Conservation (phyloP, 192 early-diverging fungal genomes). For the Polychytrium aggregatum region DNA sequence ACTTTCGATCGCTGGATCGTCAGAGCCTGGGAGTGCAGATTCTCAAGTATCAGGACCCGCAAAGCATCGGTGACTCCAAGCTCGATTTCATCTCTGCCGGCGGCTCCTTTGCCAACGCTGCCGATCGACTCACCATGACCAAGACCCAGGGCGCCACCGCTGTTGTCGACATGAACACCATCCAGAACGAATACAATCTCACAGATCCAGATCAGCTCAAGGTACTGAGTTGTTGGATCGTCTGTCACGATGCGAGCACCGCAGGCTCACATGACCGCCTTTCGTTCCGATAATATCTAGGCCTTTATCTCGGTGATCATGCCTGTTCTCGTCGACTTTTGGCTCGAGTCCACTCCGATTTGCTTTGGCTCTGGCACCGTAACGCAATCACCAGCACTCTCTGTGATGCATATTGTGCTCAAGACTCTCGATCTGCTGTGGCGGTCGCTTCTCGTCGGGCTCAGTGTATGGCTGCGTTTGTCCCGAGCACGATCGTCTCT, state of each 20-base stretch:
- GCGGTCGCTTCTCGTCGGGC: constrained; percentile 30
- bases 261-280: background rate
- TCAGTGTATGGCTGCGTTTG: too few relatives aligned
- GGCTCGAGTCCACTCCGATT: constrained; percentile 63
- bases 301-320: constrained; percentile 34
- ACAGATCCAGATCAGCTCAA: constrained; percentile 3
- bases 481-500: too few relatives aligned
- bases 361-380: constrained; percentile 47
- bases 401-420: constrained; percentile 48
- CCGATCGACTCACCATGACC: constrained; percentile 19
- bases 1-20: too few relatives aligned
- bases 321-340: constrained; percentile 60
- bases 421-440: constrained; percentile 62
- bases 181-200: constrained; percentile 13
- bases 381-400: constrained; percentile 41
- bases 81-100: too few relatives aligned
- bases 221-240: constrained; percentile 1
- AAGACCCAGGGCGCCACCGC: constrained; percentile 5
- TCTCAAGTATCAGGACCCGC: too few relatives aligned
- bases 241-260: background rate
- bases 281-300: constrained; percentile 5
- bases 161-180: constrained; percentile 1
- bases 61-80: too few relatives aligned
- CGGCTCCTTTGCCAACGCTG: constrained; percentile 11
- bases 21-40: too few relatives aligned